Evolutionary conservation across 176 grass and related monocot genomes (phyloP).

Genomic region (Juncus inflexus): DNA sequence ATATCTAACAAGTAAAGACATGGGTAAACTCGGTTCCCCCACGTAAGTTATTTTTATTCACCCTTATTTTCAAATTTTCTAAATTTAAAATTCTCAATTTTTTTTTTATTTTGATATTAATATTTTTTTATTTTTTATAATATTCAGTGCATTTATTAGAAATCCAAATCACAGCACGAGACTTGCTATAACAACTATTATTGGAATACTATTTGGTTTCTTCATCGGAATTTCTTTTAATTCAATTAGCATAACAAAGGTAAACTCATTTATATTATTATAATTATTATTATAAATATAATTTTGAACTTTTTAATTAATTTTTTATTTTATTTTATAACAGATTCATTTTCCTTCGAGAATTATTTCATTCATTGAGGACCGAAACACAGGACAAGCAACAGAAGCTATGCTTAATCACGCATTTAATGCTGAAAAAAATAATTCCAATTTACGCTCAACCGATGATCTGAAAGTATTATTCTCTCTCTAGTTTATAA

Average conservation of each 20-base stretch:
- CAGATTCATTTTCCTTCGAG: slow-evolving; percentile 24
- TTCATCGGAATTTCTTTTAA: slow-evolving; percentile 28
- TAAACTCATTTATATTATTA: slow-evolving; percentile 8
- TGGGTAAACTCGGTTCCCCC: no score
- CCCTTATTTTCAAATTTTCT: no score
- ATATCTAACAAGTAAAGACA: no score
- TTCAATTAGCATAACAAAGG: slow-evolving; percentile 30
- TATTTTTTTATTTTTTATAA: not conserved
- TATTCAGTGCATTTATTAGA: slow-evolving; percentile 24
- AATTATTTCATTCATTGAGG: slow-evolving; percentile 29
- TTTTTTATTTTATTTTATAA: slow-evolving; percentile 1
- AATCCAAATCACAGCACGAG: slow-evolving; percentile 26
- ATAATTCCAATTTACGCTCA: slow-evolving; percentile 6
- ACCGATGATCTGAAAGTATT: slow-evolving; percentile 21
- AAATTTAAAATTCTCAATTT: not conserved
- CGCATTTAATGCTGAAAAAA: slow-evolving; percentile 12
- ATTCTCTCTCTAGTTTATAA: no score
- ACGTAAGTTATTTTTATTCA: no score
- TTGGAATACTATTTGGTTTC: slow-evolving; percentile 28
- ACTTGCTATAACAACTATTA: slow-evolving; percentile 26
- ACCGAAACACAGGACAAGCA: slow-evolving; percentile 19
- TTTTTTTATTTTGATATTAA: slow-evolving; percentile 18
- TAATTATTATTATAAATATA: not conserved
- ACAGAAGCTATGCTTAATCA: slow-evolving; percentile 27
- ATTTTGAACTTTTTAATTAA: not conserved